Evolutionary conservation across 2,329 filamentous ascomycete species (phyloP), one percentile per base, ranked within the genome.

Genomic region (Sclerotinia glacialis): DNA sequence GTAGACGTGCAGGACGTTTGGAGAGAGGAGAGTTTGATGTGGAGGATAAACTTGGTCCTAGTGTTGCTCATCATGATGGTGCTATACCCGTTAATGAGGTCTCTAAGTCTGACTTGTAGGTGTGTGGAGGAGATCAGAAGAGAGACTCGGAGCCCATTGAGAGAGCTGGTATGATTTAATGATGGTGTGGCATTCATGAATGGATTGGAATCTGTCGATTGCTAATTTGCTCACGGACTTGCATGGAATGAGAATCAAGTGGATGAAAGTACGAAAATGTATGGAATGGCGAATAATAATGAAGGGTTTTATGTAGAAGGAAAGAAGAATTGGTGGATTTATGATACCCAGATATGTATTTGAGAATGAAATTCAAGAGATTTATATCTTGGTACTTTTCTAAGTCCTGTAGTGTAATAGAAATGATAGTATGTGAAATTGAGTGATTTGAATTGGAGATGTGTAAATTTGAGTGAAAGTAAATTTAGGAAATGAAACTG

Each of bases 1-100:
- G 72, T 67, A 71, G n/a, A 9, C 66, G 70, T 34, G 67, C 69
- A 14, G 64, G 63, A 28, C 56, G 67, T 7, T 11, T 73, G 6
- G 74, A 76, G 69, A 68, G 71, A 16, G 74, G 73, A 11, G 74
- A 75, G 53, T 63, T 73, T 54, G 74, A 75, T 70, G 49, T 60
- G 0, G 73, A 74, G 66, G 73, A 74, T 54, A 75, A 75, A 55
- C 66, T 72, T 61, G 69, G 68, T 18, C 42, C 56, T 28, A 54
- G 18, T 44, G 53, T 49, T 26, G 53, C 44, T 23, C 62, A 67
- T 61, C 37, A 54, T 42, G 40, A 65, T 16, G 31, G n/a, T 21
- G 37, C 23, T 21, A 49, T 58, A 54, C 34, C 47, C 23, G 61
- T 66, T 42, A 42, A 59, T 23, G 64, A 66, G 44, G 47, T 31